Percentiles rank a stretch among this genome's conserved stretches.
Conservation (phyloP, 2,329 filamentous ascomycete species). For the Seiridium unicorne region DNA sequence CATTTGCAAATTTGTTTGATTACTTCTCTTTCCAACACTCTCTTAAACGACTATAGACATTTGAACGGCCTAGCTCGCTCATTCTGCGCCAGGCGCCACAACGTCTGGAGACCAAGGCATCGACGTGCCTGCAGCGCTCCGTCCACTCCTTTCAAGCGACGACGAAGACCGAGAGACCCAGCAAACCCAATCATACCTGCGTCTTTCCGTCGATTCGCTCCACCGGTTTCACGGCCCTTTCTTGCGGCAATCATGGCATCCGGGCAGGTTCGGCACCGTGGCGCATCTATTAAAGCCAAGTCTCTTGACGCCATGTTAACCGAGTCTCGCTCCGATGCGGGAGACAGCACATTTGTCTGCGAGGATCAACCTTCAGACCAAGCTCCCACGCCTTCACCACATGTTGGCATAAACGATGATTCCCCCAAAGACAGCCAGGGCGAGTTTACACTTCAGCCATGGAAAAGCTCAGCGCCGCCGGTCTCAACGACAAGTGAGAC, state of each 20-base stretch:
- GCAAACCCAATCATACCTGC: slow-evolving; percentile 10
- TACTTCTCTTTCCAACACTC: slow-evolving; percentile 26
- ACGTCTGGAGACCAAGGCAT: slow-evolving; percentile 23
- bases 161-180: slow-evolving; percentile 14
- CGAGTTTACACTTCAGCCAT: slow-evolving; percentile 17
- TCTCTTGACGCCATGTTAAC: slow-evolving; percentile 26
- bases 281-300: slow-evolving; percentile 17
- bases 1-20: slow-evolving; percentile 29
- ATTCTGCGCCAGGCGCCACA: slow-evolving; percentile 24
- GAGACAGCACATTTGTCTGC: slow-evolving; percentile 7
- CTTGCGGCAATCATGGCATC: slow-evolving; percentile 23
- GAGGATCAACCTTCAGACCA: slow-evolving; percentile 13
- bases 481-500: slow-evolving; percentile 38
- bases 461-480: slow-evolving; percentile 33
- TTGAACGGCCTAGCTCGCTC: slow-evolving; percentile 21
- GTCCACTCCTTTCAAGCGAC: slow-evolving; percentile 21
- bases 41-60: slow-evolving; percentile 23
- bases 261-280: slow-evolving; percentile 23
- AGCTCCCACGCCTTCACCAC: slow-evolving; percentile 13
- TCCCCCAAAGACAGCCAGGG: slow-evolving; percentile 14
- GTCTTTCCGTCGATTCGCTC: neutral
- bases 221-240: slow-evolving; percentile 16
- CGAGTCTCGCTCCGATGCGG: slow-evolving; percentile 17
- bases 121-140: slow-evolving; percentile 22
- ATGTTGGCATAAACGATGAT: slow-evolving; percentile 11